These are phyloP conservation scores for Pythium scleroteichum DNA, from an alignment of 352 stramenopile genomes.

Conservation along the genomic window DNA sequence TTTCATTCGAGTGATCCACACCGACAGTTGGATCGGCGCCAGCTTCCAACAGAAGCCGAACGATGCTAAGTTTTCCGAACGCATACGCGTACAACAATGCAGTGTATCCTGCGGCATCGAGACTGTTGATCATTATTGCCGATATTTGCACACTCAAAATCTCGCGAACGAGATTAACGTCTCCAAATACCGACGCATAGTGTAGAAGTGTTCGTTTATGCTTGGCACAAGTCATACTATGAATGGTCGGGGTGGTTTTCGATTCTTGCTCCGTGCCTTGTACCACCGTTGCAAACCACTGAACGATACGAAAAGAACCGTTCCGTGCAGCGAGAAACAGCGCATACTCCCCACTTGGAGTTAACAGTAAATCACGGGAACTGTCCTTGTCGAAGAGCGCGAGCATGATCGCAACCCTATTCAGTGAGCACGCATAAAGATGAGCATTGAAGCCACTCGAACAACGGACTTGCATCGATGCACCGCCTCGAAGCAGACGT, in stretches of 20 bases:
- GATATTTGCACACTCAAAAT: constrained; percentile 11
- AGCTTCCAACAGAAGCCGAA: constrained; percentile 33
- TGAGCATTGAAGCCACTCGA: constrained; percentile 41
- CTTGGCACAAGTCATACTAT: constrained; percentile 25
- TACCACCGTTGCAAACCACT: constrained; percentile 46
- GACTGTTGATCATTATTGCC: constrained; percentile 29
- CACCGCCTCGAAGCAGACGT: constrained; percentile 39
- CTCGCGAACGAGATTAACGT: constrained; percentile 33
- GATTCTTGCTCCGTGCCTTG: constrained; percentile 8
- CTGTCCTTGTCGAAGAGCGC: constrained; percentile 30
- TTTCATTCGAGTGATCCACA: constrained; percentile 49
- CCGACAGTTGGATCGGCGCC: constrained; percentile 36
- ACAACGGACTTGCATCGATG: constrained; percentile 39
- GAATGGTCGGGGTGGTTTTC: neutral
- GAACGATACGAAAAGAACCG: constrained; percentile 46
- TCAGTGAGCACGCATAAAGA: constrained; percentile 50
- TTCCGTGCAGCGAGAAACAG: constrained; percentile 49
- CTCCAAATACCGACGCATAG: constrained; percentile 46
- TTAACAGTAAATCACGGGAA: constrained; percentile 28
- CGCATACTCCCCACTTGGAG: constrained; percentile 35
- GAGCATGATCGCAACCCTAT: constrained; percentile 54
- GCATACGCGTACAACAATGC: constrained; percentile 56
- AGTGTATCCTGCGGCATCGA: constrained; percentile 48
- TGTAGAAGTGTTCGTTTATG: constrained; percentile 45
- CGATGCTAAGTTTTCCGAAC: constrained; percentile 39